Evolutionary conservation across 768 basidiomycete genomes (phyloP).

Genomic region (Candolleomyces aberdarensis): DNA sequence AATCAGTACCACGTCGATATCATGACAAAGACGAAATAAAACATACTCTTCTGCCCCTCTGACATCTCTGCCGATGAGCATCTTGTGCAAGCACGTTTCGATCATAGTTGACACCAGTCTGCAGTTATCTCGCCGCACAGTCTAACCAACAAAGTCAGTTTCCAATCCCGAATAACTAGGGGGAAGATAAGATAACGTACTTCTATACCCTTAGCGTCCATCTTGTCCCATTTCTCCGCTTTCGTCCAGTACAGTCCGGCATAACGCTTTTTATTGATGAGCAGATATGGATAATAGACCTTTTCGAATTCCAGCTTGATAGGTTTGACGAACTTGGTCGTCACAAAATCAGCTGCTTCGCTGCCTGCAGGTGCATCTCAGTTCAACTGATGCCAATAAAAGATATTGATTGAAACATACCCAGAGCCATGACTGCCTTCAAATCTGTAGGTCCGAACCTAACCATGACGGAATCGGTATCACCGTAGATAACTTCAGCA

Average conservation of each 20-base stretch:
- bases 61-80: slow-evolving; percentile 94
- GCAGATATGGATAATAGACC: slow-evolving; percentile 96
- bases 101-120: slow-evolving; percentile 98
- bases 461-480: slow-evolving; percentile 99
- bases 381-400: background rate
- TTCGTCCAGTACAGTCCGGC: slow-evolving; percentile 98
- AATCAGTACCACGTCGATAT: slow-evolving; percentile 2
- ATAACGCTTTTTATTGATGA: slow-evolving; percentile 99
- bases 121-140: slow-evolving; percentile 97
- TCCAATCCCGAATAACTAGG: background rate
- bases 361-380: slow-evolving; percentile 49
- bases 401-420: slow-evolving; percentile 38
- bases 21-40: background rate
- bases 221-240: slow-evolving; percentile 95
- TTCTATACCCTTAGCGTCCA: slow-evolving; percentile 99
- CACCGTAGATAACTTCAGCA: slow-evolving; percentile 96
- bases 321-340: slow-evolving; percentile 86
- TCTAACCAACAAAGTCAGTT: slow-evolving; percentile 42
- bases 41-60: slow-evolving; percentile 88
- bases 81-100: slow-evolving; percentile 95
- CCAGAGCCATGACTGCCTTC: slow-evolving; percentile 83
- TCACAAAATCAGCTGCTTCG: slow-evolving; percentile 91
- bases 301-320: slow-evolving; percentile 99
- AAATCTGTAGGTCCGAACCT: slow-evolving; percentile 91
- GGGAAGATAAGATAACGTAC: slow-evolving; percentile 37